These are phyloP conservation scores for Amaranthus tricolor DNA, from an alignment of 179 eudicot species.

Conservation along the genomic window DNA sequence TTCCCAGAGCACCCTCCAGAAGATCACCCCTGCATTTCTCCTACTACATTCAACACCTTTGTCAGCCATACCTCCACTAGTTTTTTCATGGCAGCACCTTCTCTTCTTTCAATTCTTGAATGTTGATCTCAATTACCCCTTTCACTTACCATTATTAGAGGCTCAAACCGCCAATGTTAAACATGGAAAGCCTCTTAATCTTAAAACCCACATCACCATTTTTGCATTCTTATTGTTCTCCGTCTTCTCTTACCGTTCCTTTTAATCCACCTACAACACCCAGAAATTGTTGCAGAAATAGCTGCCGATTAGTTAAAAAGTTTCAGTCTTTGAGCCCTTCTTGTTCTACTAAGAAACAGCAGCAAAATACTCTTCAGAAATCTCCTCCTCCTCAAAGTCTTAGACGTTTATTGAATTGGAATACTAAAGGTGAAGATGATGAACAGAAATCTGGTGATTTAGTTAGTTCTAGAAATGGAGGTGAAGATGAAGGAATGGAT, in stretches of 20 bases:
- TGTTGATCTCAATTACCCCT: no score
- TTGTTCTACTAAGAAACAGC: constrained; percentile 63
- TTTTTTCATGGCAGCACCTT: constrained; percentile 5
- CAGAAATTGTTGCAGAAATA: background rate
- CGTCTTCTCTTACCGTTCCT: constrained; percentile 16
- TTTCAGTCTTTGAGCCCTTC: constrained; percentile 53
- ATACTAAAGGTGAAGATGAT: constrained; percentile 36
- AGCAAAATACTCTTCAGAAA: constrained; percentile 47
- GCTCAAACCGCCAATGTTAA: background rate
- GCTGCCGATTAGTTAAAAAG: background rate
- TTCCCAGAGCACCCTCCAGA: constrained; percentile 11
- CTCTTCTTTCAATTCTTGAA: background rate
- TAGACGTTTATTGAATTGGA: constrained; percentile 45
- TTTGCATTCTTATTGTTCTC: constrained; percentile 17
- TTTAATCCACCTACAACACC: constrained; percentile 5
- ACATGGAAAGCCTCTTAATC: constrained; percentile 28
- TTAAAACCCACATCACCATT: constrained; percentile 23
- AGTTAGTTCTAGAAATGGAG: background rate
- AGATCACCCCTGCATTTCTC: constrained; percentile 1
- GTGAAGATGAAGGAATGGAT: constrained; percentile 18
- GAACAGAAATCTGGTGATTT: background rate
- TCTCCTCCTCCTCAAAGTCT: constrained; percentile 43
- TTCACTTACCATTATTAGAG: no score
- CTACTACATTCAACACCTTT: background rate
- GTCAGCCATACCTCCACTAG: constrained; percentile 8